These are phyloP conservation scores for Crucibulum laeve DNA, from an alignment of 768 basidiomycete genomes.

Conservation along the genomic window DNA sequence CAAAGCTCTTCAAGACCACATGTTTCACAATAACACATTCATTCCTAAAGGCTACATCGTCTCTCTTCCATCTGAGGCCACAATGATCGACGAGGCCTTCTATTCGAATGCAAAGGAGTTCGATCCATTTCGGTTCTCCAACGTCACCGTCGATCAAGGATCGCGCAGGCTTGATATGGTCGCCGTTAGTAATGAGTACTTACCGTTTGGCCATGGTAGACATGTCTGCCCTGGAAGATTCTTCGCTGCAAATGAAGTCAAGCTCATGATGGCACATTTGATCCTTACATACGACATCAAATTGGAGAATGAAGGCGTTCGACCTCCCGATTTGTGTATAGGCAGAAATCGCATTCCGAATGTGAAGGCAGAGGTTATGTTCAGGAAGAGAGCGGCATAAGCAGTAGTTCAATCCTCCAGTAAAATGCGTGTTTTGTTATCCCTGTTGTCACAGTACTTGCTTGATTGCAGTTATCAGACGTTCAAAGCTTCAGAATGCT, in stretches of 20 bases:
- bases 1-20: conserved; percentile 21
- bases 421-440: too few species aligned
- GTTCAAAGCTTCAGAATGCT: too few species aligned
- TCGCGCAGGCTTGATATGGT: conserved; percentile 10
- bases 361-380: background rate
- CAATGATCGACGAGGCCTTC: conserved; percentile 16
- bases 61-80: conserved; percentile 12
- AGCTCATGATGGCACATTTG: conserved; percentile 41
- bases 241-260: conserved; percentile 39
- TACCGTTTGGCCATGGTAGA: conserved; percentile 27
- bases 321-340: conserved; percentile 13
- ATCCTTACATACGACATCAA: conserved; percentile 36
- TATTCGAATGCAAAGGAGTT: conserved; percentile 33
- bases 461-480: too few species aligned
- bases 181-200: conserved; percentile 19
- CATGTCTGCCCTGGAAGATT: conserved; percentile 40
- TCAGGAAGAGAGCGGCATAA: background rate
- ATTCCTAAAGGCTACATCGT: conserved; percentile 24
- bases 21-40: conserved; percentile 28
- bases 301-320: conserved; percentile 8
- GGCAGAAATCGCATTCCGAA: background rate
- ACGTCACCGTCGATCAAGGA: conserved; percentile 22
- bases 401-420: too few species aligned
- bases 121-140: conserved; percentile 45
- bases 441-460: too few species aligned